Evolutionary conservation across 1,139 yeast species (phyloP).

Genomic region (Debaryomyces nepalensis): DNA sequence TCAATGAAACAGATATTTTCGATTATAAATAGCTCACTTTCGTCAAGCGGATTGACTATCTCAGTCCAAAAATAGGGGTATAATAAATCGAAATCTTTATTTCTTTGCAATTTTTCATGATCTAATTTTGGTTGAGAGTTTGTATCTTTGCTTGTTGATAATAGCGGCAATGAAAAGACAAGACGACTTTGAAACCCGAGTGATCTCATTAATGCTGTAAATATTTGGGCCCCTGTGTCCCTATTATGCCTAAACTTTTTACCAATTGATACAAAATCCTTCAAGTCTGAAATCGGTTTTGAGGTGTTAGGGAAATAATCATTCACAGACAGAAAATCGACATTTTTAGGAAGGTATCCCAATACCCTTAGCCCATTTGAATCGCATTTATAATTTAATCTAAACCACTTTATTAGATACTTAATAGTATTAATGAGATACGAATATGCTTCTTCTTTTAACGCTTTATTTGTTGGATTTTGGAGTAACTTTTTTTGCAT

Average conservation of each 20-base stretch:
- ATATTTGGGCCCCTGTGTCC: conserved; percentile 44
- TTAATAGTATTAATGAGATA: conserved; percentile 38
- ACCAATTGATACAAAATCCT: conserved; percentile 24
- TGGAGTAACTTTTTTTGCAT: conserved; percentile 13
- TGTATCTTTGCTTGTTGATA: conserved; percentile 22
- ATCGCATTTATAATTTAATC: conserved; percentile 39
- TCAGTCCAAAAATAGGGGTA: conserved; percentile 51
- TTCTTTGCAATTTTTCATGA: conserved; percentile 25
- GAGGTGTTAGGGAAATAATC: conserved; percentile 30
- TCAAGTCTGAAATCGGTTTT: conserved; percentile 19
- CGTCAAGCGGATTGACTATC: conserved; percentile 37
- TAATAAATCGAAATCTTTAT: conserved; percentile 40
- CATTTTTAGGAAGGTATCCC: conserved; percentile 32
- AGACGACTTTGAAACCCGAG: conserved; percentile 40
- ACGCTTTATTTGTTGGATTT: conserved; percentile 4
- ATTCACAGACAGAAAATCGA: conserved; percentile 7
- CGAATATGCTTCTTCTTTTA: conserved; percentile 23
- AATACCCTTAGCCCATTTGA: conserved; percentile 41
- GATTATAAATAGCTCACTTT: conserved; percentile 31
- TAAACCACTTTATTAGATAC: conserved; percentile 43
- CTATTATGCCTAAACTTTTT: conserved; percentile 39
- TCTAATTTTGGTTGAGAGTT: conserved; percentile 33
- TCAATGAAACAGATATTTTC: conserved; percentile 41
- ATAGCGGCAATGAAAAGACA: conserved; percentile 40
- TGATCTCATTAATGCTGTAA: conserved; percentile 36